Conservation (phyloP, 257 asterid genomes). For the Nicotiana otophora region DNA sequence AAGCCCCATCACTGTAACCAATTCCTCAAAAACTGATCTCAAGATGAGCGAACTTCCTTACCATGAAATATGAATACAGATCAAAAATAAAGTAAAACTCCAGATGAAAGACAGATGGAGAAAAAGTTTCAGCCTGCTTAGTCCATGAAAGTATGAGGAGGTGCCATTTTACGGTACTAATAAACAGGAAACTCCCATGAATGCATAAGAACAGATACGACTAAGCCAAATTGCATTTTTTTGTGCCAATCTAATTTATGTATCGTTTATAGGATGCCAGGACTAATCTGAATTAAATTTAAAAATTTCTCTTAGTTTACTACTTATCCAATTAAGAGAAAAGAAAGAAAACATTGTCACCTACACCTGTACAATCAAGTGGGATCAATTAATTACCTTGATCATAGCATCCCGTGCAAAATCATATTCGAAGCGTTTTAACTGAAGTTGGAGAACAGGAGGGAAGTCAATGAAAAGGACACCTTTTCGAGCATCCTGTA, state of each 20-base stretch:
- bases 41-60: not conserved
- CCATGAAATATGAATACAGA: not conserved
- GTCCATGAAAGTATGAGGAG: not conserved
- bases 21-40: not conserved
- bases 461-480: constrained; percentile 78
- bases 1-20: not conserved
- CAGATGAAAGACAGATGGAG: constrained; percentile 3
- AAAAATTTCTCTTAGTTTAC: not conserved
- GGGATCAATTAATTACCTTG: constrained; percentile 39
- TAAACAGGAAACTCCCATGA: not conserved
- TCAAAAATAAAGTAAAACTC: not conserved
- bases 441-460: constrained; percentile 81
- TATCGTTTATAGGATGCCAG: constrained; percentile 3
- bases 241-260: not conserved
- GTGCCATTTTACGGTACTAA: not conserved
- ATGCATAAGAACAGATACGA: not conserved
- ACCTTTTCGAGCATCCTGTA: constrained; percentile 86
- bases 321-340: not conserved
- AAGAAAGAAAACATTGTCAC: not conserved
- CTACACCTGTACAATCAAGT: not conserved
- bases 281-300: not conserved
- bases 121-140: not conserved
- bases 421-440: constrained; percentile 75
- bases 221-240: not conserved
- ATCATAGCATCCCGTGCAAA: constrained; percentile 75